These are phyloP conservation scores for Trametes versicolor DNA, from an alignment of 1,284 basidiomycete species.

Conservation along the genomic window DNA sequence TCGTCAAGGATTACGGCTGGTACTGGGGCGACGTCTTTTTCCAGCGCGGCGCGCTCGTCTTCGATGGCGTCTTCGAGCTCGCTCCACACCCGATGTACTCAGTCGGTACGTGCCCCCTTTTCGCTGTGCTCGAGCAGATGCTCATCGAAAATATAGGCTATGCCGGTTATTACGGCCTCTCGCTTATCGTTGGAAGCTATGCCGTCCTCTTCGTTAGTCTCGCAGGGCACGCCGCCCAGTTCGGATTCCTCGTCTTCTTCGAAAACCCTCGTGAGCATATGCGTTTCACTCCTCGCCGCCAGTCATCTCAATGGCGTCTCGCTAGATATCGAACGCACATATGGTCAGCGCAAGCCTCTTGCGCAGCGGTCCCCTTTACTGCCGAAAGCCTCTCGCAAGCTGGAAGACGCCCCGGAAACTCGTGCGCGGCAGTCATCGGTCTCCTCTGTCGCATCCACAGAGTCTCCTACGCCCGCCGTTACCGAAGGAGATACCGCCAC, in stretches of 20 bases:
- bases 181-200: constrained; percentile 88
- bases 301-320: background rate
- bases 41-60: constrained; percentile 89
- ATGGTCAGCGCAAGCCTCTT: constrained; percentile 88
- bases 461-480: constrained; percentile 64
- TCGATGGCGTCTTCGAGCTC: constrained; percentile 97
- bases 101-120: constrained; percentile 69
- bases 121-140: constrained; percentile 1
- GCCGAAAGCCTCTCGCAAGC: constrained; percentile 27
- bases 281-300: background rate
- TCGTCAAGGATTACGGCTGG: constrained; percentile 95
- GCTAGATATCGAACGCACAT: constrained; percentile 91
- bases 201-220: constrained; percentile 93
- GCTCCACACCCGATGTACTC: constrained; percentile 95
- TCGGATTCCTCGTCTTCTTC: constrained; percentile 96
- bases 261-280: constrained; percentile 90
- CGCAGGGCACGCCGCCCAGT: constrained; percentile 93
- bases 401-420: constrained; percentile 23
- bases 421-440: constrained; percentile 35
- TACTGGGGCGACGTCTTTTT: constrained; percentile 99
- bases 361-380: constrained; percentile 81
- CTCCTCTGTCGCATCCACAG: constrained; percentile 38
- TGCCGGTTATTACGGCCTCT: constrained; percentile 97
- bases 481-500: constrained; percentile 81
- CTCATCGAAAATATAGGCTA: constrained; percentile 64